These are phyloP conservation scores for Plenodomus lindquistii DNA, from an alignment of 2,329 filamentous ascomycete genomes.

Conservation along the genomic window DNA sequence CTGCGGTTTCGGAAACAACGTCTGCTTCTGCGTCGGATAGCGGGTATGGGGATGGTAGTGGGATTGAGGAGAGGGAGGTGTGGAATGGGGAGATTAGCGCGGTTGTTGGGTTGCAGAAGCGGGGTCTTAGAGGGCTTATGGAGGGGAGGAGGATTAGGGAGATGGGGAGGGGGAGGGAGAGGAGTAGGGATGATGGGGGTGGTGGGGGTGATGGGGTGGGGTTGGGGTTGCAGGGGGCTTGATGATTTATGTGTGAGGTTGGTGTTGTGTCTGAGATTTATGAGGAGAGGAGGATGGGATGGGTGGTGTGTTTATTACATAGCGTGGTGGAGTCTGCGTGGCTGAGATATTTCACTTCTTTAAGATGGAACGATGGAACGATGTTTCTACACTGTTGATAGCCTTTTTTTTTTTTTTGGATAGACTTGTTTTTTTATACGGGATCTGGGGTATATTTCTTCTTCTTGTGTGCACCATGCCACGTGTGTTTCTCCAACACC, in stretches of 20 bases:
- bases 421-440: not conserved
- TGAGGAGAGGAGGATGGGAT: not conserved
- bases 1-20: slow-evolving; percentile 34
- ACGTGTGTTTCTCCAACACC: not conserved
- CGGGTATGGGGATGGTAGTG: slow-evolving; percentile 39
- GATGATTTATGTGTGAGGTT: not conserved
- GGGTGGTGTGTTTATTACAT: slow-evolving; percentile 10
- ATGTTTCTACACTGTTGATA: not conserved
- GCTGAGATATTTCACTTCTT: slow-evolving; percentile 2
- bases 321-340: slow-evolving; percentile 9
- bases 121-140: slow-evolving; percentile 89
- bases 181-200: slow-evolving; percentile 34
- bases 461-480: not conserved
- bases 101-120: slow-evolving; percentile 93
- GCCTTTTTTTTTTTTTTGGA: not conserved
- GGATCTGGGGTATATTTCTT: not conserved
- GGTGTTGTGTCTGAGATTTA: not conserved
- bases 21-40: slow-evolving; percentile 39
- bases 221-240: slow-evolving; percentile 29
- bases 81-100: slow-evolving; percentile 84
- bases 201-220: slow-evolving; percentile 31
- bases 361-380: not conserved
- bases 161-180: slow-evolving; percentile 53
- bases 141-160: slow-evolving; percentile 87
- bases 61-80: slow-evolving; percentile 60